Evolutionary conservation across 495 filamentous ascomycete genomes (phyloP), one percentile per base, ranked within the genome.

Genomic region (Astrothelium subdiscretum): DNA sequence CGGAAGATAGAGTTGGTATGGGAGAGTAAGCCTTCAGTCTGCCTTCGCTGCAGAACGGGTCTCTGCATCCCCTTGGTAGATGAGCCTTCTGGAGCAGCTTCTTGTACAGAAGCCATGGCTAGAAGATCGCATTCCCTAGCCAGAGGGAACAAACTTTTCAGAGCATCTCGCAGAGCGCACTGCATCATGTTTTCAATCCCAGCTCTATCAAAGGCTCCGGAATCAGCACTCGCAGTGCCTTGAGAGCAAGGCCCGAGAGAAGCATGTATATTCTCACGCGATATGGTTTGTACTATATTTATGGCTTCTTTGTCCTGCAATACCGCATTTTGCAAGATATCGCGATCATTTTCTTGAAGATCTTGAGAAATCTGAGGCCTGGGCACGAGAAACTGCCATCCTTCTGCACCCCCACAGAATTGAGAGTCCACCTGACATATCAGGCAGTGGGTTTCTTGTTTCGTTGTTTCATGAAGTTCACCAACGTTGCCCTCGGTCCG

Each of bases 1-100:
- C 63, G 68, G 58, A 75, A 73, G 48, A 78, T 73, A 60, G 60
- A 54, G 24, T 54, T 54, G 64, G 40, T 62, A 48, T 67, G 60
- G 4, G 65, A 59, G 1, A 62, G 65, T 20, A 52, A 44, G 13
- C 32, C 43, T 20, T 58, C 24, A 29, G 35, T 62, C 10, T 63
- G 59, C 18, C 38, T n/a, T 10, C 60, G 65, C 10, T 51, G 22
- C 6, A 54, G 48, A 24, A 54, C 24, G 11, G 48, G 24, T 54
- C 22, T 26, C 48, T 54, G 27, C 43, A 62, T 31, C 61, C 54
- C 15, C 64, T 60, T 5, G 26, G 54, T 18, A 31, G 64, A 4
- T 42, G 15, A 8, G 57, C 20, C 20, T 15, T 54, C 32, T 24
- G 54, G 58, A 27, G 44, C 40, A 8, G 59, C 63, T 31, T 69